These are phyloP conservation scores for Neocatenulostroma microsporum DNA, from an alignment of 2,329 filamentous ascomycete species.

Conservation along the genomic window DNA sequence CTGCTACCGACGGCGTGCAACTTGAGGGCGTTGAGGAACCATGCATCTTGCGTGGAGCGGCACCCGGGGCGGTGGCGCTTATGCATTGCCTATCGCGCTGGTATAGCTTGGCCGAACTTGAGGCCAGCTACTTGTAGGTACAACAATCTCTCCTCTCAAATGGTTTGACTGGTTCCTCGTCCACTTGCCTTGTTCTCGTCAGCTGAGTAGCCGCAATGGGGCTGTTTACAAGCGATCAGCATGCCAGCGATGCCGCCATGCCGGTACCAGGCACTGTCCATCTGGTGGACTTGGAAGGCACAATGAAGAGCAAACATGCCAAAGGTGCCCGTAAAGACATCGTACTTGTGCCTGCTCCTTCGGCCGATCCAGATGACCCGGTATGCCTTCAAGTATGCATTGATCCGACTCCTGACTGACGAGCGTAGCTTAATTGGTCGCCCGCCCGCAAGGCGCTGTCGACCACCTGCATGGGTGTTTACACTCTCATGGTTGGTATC, in stretches of 20 bases:
- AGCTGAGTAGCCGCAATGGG: no score
- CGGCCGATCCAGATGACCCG: slow-evolving; percentile 33
- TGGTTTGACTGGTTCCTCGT: no score
- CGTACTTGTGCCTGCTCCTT: slow-evolving; percentile 38
- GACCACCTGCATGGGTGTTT: slow-evolving; percentile 36
- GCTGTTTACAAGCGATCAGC: no score
- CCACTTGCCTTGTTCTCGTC: no score
- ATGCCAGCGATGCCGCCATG: background rate
- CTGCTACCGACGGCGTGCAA: no score
- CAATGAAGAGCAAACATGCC: slow-evolving; percentile 31
- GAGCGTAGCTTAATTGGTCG: slow-evolving; percentile 23
- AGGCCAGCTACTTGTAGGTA: no score
- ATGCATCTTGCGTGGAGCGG: no score
- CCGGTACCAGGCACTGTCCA: slow-evolving; percentile 36
- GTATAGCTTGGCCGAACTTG: no score
- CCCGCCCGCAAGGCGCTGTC: slow-evolving; percentile 36
- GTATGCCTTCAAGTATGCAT: slow-evolving; percentile 6
- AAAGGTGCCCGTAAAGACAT: slow-evolving; percentile 31
- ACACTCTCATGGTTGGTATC: slow-evolving; percentile 44
- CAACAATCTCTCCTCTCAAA: no score
- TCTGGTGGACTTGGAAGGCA: slow-evolving; percentile 35
- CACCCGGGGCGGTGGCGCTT: no score
- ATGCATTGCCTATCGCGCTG: no score
- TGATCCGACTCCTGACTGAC: background rate
- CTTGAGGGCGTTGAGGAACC: no score